phyloP scores from a whole-genome alignment of 2,329 filamentous ascomycete species.

The Paraphaeosphaeria minitans region DNA sequence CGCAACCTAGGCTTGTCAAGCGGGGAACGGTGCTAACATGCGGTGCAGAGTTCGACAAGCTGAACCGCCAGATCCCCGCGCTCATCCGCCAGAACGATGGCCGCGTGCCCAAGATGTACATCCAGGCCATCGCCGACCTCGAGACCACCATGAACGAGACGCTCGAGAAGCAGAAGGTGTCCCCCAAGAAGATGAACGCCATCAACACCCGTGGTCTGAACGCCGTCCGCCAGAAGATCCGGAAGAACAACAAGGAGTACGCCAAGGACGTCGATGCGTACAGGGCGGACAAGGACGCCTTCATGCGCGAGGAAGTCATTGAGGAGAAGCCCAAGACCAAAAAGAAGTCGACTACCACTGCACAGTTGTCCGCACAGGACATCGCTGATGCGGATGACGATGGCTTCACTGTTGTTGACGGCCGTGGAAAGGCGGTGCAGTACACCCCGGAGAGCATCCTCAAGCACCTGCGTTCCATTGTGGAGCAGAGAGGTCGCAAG shows the following conservation, averaged over 20 bases:
- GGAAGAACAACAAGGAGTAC: constrained; percentile 98
- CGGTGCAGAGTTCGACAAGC: constrained; percentile 83
- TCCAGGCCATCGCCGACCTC: constrained; percentile 90
- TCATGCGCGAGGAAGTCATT: constrained; percentile 84
- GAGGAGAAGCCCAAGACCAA: constrained; percentile 60
- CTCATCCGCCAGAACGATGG: constrained; percentile 64
- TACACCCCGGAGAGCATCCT: constrained; percentile 98
- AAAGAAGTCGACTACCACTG: constrained; percentile 54
- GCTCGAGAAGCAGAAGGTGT: constrained; percentile 92
- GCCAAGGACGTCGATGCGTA: constrained; percentile 85
- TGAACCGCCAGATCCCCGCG: constrained; percentile 77
- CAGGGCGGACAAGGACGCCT: constrained; percentile 81
- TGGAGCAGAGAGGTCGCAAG: constrained; percentile 98
- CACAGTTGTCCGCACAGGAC: constrained; percentile 58
- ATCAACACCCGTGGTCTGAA: constrained; percentile 93
- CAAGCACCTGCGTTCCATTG: constrained; percentile 90
- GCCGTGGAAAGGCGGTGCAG: constrained; percentile 83
- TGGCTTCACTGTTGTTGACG: constrained; percentile 87
- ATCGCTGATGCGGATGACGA: constrained; percentile 70
- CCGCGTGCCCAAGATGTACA: constrained; percentile 86
- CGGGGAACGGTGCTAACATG: constrained; percentile 26
- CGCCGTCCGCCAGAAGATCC: constrained; percentile 96
- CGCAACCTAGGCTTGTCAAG: not conserved
- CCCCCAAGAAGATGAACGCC: constrained; percentile 98
- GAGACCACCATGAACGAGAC: constrained; percentile 95